A percentile compares a stretch with the other conserved stretches of the same genome.
Evolutionary conservation across 257 asterid species (phyloP).

Genomic region (Phtheirospermum japonicum): DNA sequence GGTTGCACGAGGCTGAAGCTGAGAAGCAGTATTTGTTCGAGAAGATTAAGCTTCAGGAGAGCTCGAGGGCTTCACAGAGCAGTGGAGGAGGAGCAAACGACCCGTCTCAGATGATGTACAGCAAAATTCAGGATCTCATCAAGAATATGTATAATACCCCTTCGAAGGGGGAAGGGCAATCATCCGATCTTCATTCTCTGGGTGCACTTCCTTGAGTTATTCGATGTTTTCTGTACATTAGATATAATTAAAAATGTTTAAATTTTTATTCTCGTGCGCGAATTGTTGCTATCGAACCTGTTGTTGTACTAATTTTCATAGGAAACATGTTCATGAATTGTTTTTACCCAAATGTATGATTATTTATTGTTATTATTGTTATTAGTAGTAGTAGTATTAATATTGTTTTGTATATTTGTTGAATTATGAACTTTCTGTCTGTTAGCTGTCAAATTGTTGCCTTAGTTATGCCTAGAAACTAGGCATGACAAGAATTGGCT

Average conservation of each 20-base stretch:
- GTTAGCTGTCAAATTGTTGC: too few species aligned
- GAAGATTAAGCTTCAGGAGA: constrained; percentile 84
- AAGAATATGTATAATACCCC: constrained; percentile 65
- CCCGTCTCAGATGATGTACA: constrained; percentile 60
- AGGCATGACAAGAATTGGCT: too few species aligned
- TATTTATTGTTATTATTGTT: too few species aligned
- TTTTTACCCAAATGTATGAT: too few species aligned
- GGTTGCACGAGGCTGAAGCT: constrained; percentile 90
- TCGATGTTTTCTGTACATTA: constrained; percentile 23
- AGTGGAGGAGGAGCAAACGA: constrained; percentile 54
- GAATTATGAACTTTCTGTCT: too few species aligned
- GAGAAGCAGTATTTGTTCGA: constrained; percentile 86
- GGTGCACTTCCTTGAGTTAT: constrained; percentile 36
- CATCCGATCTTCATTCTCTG: constrained; percentile 33
- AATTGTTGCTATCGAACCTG: constrained; percentile 12
- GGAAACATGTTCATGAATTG: background rate
- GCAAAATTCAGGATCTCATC: constrained; percentile 71
- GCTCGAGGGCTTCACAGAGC: constrained; percentile 65
- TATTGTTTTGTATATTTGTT: too few species aligned
- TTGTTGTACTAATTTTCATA: constrained; percentile 5
- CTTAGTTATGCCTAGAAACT: too few species aligned
- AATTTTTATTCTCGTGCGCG: constrained; percentile 24
- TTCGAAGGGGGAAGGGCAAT: constrained; percentile 39
- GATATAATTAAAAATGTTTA: constrained; percentile 1
- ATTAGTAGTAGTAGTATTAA: too few species aligned